A percentile compares a stretch with the other conserved stretches of the same genome.
Conservation (phyloP, 1,139 yeast genomes). For the Yamadazyma conglobata region DNA sequence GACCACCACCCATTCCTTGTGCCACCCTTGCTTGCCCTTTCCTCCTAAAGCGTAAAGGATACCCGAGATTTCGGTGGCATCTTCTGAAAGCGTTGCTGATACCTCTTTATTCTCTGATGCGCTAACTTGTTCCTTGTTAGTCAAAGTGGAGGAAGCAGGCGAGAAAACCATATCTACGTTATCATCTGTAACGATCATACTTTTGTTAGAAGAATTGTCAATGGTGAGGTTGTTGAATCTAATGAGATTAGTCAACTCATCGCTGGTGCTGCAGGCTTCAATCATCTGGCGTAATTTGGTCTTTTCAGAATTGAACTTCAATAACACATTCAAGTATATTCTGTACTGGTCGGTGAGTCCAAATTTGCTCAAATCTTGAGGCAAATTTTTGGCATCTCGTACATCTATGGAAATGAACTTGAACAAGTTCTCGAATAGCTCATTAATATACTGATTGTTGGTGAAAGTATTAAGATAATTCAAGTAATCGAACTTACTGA, state of each 20-base stretch:
- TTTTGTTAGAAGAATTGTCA: conserved; percentile 15
- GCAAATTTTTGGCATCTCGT: conserved; percentile 18
- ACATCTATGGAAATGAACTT: conserved; percentile 31
- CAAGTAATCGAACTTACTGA: conserved; percentile 69
- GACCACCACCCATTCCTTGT: conserved; percentile 83
- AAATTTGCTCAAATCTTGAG: conserved; percentile 19
- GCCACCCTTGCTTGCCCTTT: conserved; percentile 80
- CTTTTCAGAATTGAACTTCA: conserved; percentile 43
- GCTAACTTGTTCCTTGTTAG: not conserved
- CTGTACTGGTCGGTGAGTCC: conserved; percentile 27
- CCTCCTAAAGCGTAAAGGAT: conserved; percentile 68
- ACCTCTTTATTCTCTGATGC: not conserved
- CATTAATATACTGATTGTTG: conserved; percentile 47
- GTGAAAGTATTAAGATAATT: conserved; percentile 58
- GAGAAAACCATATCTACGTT: conserved; percentile 33
- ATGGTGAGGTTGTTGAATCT: conserved; percentile 26
- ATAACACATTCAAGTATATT: conserved; percentile 32
- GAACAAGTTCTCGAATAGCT: conserved; percentile 37
- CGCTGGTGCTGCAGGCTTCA: conserved; percentile 40
- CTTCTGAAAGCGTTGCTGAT: conserved; percentile 5
- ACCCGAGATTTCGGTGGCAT: conserved; percentile 43
- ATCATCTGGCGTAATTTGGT: conserved; percentile 42
- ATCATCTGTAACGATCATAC: conserved; percentile 23
- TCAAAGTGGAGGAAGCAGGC: conserved; percentile 6
- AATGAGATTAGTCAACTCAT: conserved; percentile 37